A percentile compares a stretch with the other conserved stretches of the same genome.
phyloP scores from a whole-genome alignment of 495 filamentous ascomycete species.

The Talaromyces wortmannii region DNA sequence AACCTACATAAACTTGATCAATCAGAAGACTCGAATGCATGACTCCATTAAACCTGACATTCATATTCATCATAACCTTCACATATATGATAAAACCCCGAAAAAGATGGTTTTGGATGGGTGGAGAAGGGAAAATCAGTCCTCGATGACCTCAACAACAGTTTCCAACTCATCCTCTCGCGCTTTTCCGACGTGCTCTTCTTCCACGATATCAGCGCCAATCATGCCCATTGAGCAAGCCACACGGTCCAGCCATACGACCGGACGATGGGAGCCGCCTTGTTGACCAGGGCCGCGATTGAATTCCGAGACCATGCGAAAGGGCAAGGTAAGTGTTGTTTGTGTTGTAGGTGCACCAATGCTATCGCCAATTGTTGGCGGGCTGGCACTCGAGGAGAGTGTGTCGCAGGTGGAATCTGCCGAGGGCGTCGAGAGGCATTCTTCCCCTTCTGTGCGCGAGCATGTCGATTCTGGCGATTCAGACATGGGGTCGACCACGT shows the following conservation, averaged over 20 bases:
- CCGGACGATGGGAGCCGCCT: conserved; percentile 13
- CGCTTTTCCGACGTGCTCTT: neutral
- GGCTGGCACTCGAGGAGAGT: neutral
- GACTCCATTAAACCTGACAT: neutral
- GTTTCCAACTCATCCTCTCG: neutral
- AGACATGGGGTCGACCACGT: neutral
- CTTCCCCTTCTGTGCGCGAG: neutral
- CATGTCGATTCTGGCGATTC: neutral
- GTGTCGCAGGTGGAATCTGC: conserved; percentile 5
- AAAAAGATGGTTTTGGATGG: neutral
- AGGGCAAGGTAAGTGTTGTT: conserved; percentile 10
- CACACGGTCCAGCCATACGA: conserved; percentile 29
- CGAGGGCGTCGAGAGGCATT: neutral
- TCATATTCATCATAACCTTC: neutral
- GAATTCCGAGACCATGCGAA: conserved; percentile 23
- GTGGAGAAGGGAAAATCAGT: neutral
- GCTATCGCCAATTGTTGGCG: neutral
- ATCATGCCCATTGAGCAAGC: conserved; percentile 32
- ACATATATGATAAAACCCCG: too few relatives aligned
- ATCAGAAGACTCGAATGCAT: neutral
- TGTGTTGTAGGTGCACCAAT: neutral
- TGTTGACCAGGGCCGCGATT: conserved; percentile 13
- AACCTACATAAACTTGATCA: too few relatives aligned
- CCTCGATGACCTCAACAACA: neutral
- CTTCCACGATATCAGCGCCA: conserved; percentile 11